These are phyloP conservation scores for Fusarium circinatum DNA, from an alignment of 2,329 filamentous ascomycete species.

Conservation along the genomic window DNA sequence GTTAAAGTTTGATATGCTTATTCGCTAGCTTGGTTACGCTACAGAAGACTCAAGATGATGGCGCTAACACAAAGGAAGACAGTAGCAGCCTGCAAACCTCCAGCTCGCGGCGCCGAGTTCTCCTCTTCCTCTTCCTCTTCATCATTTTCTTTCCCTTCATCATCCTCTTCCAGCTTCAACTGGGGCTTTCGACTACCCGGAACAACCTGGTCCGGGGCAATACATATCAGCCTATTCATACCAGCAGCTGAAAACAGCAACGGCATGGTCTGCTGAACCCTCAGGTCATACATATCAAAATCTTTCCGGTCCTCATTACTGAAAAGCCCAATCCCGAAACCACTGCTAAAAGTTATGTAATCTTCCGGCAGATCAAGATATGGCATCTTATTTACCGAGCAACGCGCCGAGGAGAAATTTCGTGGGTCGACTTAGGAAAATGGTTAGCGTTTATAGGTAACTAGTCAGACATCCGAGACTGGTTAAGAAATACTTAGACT, in stretches of 20 bases:
- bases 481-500: no score
- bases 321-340: accelerated
- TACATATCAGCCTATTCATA: neutral
- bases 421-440: accelerated
- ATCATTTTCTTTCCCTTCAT: neutral
- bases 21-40: neutral
- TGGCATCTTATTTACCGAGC: neutral
- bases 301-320: neutral
- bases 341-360: neutral
- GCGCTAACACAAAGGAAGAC: neutral
- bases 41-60: neutral
- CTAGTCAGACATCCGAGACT: neutral
- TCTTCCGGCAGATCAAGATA: neutral
- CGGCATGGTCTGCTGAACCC: neutral
- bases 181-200: neutral
- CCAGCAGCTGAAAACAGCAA: neutral
- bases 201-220: neutral
- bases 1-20: neutral
- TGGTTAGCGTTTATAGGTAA: neutral
- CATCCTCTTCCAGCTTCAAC: neutral
- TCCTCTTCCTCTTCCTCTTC: neutral
- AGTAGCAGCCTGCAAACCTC: neutral
- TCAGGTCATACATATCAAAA: neutral
- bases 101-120: neutral
- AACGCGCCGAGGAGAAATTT: neutral